Evolutionary conservation across 1,139 yeast genomes (phyloP).

Genomic region (Taiozyma sp.): DNA sequence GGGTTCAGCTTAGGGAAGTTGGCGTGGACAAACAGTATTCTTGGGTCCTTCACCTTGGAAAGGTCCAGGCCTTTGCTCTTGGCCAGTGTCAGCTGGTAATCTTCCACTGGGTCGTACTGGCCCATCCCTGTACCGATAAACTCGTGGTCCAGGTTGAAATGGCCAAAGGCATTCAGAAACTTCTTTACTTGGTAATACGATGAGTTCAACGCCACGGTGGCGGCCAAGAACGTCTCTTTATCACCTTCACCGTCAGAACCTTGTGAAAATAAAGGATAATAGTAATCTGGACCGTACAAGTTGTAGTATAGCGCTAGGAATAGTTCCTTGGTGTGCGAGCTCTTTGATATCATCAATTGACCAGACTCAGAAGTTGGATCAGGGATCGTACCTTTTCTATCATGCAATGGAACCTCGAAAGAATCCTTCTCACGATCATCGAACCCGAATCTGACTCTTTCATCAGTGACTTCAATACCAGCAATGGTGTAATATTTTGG

Average conservation of each 20-base stretch:
- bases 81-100: conserved; percentile 31
- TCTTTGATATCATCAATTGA: conserved; percentile 65
- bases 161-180: conserved; percentile 49
- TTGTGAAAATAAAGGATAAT: conserved; percentile 79
- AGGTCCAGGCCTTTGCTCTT: conserved; percentile 3
- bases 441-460: conserved; percentile 31
- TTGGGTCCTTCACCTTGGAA: conserved; percentile 28
- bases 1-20: conserved; percentile 65
- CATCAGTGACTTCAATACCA: conserved; percentile 37
- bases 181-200: conserved; percentile 62
- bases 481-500: conserved; percentile 67
- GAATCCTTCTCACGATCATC: conserved; percentile 30
- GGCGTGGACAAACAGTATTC: conserved; percentile 55
- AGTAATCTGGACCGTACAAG: conserved; percentile 70
- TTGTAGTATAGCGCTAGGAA: conserved; percentile 72
- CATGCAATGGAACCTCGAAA: conserved; percentile 52
- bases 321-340: conserved; percentile 56
- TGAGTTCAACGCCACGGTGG: conserved; percentile 57
- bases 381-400: conserved; percentile 65
- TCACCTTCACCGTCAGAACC: conserved; percentile 90
- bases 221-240: conserved; percentile 83
- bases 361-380: conserved; percentile 84
- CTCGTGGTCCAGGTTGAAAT: conserved; percentile 35
- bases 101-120: conserved; percentile 62
- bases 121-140: conserved; percentile 70